Evolutionary conservation across 306 rosid species (phyloP), one percentile per base, ranked within the genome.

Genomic region (Lathyrus aphaca): DNA sequence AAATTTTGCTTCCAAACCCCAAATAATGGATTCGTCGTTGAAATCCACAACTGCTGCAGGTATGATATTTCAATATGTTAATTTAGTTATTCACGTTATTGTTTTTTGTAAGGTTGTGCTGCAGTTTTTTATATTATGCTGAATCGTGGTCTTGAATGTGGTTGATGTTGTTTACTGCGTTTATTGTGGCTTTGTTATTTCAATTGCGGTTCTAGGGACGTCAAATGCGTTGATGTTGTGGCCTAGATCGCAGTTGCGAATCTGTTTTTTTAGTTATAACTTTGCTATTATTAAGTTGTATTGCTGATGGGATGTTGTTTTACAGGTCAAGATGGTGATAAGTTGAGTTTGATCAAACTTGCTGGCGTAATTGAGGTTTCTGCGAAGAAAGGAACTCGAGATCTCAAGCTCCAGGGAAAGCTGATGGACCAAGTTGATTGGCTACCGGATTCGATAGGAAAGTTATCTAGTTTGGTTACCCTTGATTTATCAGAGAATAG

Each of bases 391-490:
- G 94, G 91, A 4, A 82, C 86, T 35, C 76, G 75, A 56, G 91
- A 80, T 57, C 84, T 91, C 66, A 80, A 87, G 53, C 90, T 91
- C 19, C 82, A 58, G 61, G 84, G 69, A 77, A 87, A 87, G 80
- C 74, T 91, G 84, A 77, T 79, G 89, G 88, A 85, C 55, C 96
- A 84, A 70, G 86, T 91, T 44, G 97, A 89, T 50, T 91, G 96
- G 96, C 77, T 91, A n/a, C 97, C 97, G 21, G 94, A 86, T 64
- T 81, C 96, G 0, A 77, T 91, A 55, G 97, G 97, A 19, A 91
- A 91, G 87, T 75, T 91, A 68, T 84, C 94, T 1, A 77, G 81
- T 79, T 81, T 91, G 82, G 74, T 84, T 10, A 65, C 93, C n/a
- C 85, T 91, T 21, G 96, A 91, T 84, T 86, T 91, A 66, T 91